phyloP scores from a whole-genome alignment of 1,284 basidiomycete species.

The Rhodotorula mucilaginosa region DNA sequence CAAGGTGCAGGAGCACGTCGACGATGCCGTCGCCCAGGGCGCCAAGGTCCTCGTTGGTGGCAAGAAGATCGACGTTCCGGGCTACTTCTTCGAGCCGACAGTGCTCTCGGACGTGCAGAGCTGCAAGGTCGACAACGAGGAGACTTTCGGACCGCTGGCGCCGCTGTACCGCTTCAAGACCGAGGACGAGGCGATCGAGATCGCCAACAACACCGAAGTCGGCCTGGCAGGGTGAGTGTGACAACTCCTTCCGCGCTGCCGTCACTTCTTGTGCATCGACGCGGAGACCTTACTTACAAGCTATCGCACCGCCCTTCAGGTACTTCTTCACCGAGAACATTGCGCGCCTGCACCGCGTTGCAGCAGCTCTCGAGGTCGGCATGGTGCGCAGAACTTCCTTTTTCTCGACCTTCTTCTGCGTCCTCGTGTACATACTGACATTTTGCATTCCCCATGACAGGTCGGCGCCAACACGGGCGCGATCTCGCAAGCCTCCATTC shows the following conservation, averaged over 20 bases:
- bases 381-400: slow-evolving; percentile 67
- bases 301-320: neutral
- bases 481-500: slow-evolving; percentile 75
- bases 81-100: slow-evolving; percentile 40
- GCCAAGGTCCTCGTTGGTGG: slow-evolving; percentile 88
- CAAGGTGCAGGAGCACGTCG: slow-evolving; percentile 83
- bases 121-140: slow-evolving; percentile 42
- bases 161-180: slow-evolving; percentile 64
- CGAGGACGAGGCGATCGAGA: slow-evolving; percentile 83
- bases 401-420: slow-evolving; percentile 43
- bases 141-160: slow-evolving; percentile 45
- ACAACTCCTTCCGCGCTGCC: neutral
- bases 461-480: slow-evolving; percentile 68
- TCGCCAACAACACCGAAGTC: slow-evolving; percentile 79
- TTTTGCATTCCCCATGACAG: neutral
- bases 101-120: slow-evolving; percentile 40
- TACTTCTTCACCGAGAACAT: slow-evolving; percentile 91
- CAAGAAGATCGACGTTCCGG: slow-evolving; percentile 48
- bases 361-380: slow-evolving; percentile 92
- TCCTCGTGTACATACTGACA: neutral
- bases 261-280: neutral
- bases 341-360: slow-evolving; percentile 90
- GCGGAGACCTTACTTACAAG: neutral
- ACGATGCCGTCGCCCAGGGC: slow-evolving; percentile 76
- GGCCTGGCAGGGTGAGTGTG: slow-evolving; percentile 70